Evolutionary conservation across 1,284 basidiomycete genomes (phyloP).

Genomic region (Puccinia novopanici): DNA sequence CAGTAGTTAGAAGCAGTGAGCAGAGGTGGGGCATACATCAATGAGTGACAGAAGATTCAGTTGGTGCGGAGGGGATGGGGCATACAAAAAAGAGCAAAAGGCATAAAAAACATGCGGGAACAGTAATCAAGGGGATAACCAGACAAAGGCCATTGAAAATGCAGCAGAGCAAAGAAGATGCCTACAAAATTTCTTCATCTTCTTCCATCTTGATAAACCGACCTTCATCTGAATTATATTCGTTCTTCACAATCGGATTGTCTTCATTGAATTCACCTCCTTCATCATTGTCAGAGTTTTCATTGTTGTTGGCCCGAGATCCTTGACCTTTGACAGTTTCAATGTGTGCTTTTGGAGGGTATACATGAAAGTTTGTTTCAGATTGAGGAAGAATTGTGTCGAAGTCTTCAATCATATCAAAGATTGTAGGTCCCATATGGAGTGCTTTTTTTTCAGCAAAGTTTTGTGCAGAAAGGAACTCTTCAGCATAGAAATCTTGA

Average conservation of each 20-base stretch:
- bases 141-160: too few relatives aligned
- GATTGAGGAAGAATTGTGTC: background rate
- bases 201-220: constrained; percentile 24
- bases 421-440: background rate
- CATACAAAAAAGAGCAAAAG: too few relatives aligned
- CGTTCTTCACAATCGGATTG: background rate
- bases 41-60: too few relatives aligned
- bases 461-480: constrained; percentile 1
- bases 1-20: too few relatives aligned
- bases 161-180: background rate
- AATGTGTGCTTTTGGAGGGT: background rate
- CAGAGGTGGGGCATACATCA: too few relatives aligned
- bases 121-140: background rate
- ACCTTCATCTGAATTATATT: too few relatives aligned
- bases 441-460: constrained; percentile 26
- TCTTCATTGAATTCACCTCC: background rate
- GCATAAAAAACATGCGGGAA: background rate
- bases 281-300: background rate
- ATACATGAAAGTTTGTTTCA: background rate
- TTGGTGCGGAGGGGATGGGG: too few relatives aligned
- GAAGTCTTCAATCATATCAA: constrained; percentile 17
- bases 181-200: constrained; percentile 20
- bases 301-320: background rate
- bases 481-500: constrained; percentile 17
- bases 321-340: background rate